Evolutionary conservation across 179 eudicot genomes (phyloP).

Genomic region (Carnegiea gigantea): DNA sequence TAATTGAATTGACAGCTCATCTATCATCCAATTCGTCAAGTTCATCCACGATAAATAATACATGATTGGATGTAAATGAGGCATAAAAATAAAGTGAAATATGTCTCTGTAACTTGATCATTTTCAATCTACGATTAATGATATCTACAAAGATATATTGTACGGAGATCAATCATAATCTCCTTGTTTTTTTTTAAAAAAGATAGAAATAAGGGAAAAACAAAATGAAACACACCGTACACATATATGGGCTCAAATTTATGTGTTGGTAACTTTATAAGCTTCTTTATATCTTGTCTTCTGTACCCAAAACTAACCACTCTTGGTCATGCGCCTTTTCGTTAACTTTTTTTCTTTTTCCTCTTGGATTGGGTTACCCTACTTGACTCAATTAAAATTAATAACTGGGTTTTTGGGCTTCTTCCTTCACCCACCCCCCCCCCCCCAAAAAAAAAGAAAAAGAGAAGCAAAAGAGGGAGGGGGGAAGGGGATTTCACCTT

Average conservation of each 20-base stretch:
- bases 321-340: constrained; percentile 1
- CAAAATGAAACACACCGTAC: too few relatives aligned
- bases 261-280: constrained; percentile 8
- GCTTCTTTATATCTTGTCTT: constrained; percentile 28
- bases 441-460: not conserved
- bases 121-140: not conserved
- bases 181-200: too few relatives aligned
- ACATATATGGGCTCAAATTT: not conserved
- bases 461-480: not conserved
- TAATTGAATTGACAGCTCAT: not conserved
- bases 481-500: constrained; percentile 37
- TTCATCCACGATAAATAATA: not conserved
- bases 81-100: not conserved
- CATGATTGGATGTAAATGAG: not conserved
- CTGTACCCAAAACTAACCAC: constrained; percentile 33
- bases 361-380: not conserved
- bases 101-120: not conserved
- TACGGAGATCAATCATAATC: too few relatives aligned
- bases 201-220: too few relatives aligned
- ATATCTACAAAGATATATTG: not conserved
- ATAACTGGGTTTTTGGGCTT: not conserved
- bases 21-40: not conserved
- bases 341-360: not conserved
- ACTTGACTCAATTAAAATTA: not conserved
- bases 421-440: not conserved